Conservation (phyloP, 768 basidiomycete genomes). For the Kwoniella pini region DNA sequence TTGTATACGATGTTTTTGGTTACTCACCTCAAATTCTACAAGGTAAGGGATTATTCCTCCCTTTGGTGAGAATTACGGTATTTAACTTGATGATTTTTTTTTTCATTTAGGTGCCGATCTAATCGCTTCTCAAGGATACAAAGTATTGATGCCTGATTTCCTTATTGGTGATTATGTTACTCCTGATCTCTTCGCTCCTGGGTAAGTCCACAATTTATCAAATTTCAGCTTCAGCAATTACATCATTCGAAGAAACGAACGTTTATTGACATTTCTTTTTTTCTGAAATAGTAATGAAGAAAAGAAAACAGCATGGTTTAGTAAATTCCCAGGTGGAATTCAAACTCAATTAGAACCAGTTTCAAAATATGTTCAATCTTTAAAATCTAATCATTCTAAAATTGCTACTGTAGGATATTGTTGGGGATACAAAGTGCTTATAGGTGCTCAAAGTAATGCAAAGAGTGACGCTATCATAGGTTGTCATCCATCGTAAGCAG, state of each 20-base stretch:
- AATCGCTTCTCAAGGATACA: slow-evolving; percentile 62
- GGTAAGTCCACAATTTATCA: slow-evolving; percentile 56
- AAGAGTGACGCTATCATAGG: slow-evolving; percentile 54
- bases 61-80: no score
- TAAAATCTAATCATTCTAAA: slow-evolving; percentile 26
- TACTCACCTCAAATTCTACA: slow-evolving; percentile 47
- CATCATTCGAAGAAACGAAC: no score
- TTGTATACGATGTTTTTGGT: slow-evolving; percentile 49
- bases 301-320: slow-evolving; percentile 59
- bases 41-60: no score
- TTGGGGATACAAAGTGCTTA: slow-evolving; percentile 44
- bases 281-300: slow-evolving; percentile 45
- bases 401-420: slow-evolving; percentile 46
- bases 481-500: slow-evolving; percentile 60
- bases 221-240: no score
- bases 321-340: slow-evolving; percentile 62
- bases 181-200: slow-evolving; percentile 58
- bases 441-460: slow-evolving; percentile 12
- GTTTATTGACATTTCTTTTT: no score
- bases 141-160: slow-evolving; percentile 69
- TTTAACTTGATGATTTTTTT: neutral
- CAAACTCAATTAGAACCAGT: slow-evolving; percentile 16
- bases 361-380: slow-evolving; percentile 17
- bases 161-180: slow-evolving; percentile 62
- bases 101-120: slow-evolving; percentile 62